Base-by-base conservation (phyloP, 2,329 filamentous ascomycete genomes). In the Cladosporium sp. region DNA sequence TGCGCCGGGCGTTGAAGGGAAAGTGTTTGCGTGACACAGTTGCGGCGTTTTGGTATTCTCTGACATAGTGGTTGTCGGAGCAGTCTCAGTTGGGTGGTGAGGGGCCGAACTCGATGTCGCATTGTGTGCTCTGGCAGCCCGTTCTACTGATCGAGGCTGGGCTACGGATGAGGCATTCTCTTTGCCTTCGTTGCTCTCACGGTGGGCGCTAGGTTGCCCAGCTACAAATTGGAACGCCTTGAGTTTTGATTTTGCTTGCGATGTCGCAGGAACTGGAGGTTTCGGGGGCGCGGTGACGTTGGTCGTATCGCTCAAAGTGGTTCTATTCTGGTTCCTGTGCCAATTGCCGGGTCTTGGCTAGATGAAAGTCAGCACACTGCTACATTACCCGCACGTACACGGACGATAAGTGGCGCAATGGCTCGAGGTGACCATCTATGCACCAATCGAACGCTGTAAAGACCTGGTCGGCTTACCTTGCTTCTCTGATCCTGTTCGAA, bases 1-100 rank as follows among this genome's bases (percentile, higher is more conserved):
- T 42, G 83, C 80, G 22, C 78, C 79, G 2, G 84, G 83, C 13
- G 83, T 86, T 39, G 82, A 83, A 2, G 83, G 83, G 15, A 74
- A 74, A 25, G 74, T 69, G 22, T 71, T 67, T 25, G 64, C 62
- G 53, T 71, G 67, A 3, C 61, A 61, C 9, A 67, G 54, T 35
- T 61, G 61, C 12, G 65, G 64, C 10, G 64, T 64, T n/a, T 61
- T 61, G 35, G 42, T 54, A 28, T 40, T 36, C 15, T 47, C 60
- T 44, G 42, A 19, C 50, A 37, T 54, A 17, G 52, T 48, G 10
- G 49, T 19, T 3, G 55, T 39, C 6, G 39, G 12, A 17, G 45
- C 24, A 40, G 57, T 47, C 28, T 55, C 45, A 13, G 35, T 32
- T 48, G 56, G 32, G 9, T 51, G 48, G 13, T 48, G 42, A 42